These are phyloP conservation scores for Lasiosphaeris hirsuta DNA, from an alignment of 495 filamentous ascomycete species.

Conservation along the genomic window DNA sequence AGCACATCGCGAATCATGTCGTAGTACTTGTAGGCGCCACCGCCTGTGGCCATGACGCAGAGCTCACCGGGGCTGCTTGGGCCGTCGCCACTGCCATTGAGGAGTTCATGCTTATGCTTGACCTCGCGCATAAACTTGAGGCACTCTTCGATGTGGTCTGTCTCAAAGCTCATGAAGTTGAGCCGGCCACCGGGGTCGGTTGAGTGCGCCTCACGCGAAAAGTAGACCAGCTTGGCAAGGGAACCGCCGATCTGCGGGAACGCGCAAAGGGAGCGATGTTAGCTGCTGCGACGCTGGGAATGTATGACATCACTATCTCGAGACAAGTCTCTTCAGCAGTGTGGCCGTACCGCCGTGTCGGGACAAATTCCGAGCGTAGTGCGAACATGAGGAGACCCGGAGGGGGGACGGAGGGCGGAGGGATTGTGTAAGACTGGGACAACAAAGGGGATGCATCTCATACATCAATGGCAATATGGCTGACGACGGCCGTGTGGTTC, in stretches of 20 bases:
- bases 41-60: constrained; percentile 91
- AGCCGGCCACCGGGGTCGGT: constrained; percentile 81
- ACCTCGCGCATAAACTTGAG: constrained; percentile 82
- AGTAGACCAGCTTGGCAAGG: constrained; percentile 94
- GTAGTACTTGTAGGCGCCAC: constrained; percentile 93
- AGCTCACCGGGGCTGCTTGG: constrained; percentile 50
- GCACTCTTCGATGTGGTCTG: constrained; percentile 85
- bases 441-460: constrained; percentile 28
- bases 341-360: too few relatives aligned
- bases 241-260: constrained; percentile 86
- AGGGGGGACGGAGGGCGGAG: not conserved
- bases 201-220: constrained; percentile 78
- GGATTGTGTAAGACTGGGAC: not conserved
- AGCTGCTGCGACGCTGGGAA: not conserved
- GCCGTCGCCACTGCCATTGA: constrained; percentile 55
- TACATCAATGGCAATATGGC: constrained; percentile 96
- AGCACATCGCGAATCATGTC: constrained; percentile 78
- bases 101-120: constrained; percentile 69
- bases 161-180: constrained; percentile 94
- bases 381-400: constrained; percentile 10
- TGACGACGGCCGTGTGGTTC: constrained; percentile 87
- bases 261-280: constrained; percentile 4
- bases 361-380: not conserved
- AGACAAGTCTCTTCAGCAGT: not conserved
- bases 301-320: constrained; percentile 22